Conservation (phyloP, 2,329 filamentous ascomycete species). For the Xylariaceae sp. region DNA sequence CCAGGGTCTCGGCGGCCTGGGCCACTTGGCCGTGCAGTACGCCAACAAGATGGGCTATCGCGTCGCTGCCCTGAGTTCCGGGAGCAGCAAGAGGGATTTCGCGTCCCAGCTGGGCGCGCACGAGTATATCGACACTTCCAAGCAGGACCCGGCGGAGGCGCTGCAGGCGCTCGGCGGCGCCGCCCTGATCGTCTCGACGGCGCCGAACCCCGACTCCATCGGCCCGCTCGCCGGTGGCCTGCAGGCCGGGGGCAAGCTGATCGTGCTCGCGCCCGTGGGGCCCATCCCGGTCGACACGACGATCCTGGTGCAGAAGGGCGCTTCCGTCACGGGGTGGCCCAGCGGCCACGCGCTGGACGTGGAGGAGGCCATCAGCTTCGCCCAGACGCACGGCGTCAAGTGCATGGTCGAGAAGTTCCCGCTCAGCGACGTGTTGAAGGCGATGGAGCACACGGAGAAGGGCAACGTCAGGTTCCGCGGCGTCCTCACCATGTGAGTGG, state of each 20-base stretch:
- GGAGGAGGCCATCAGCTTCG: slow-evolving; percentile 63
- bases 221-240: slow-evolving; percentile 49
- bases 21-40: slow-evolving; percentile 73
- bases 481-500: slow-evolving; percentile 40
- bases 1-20: slow-evolving; percentile 70
- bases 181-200: slow-evolving; percentile 56
- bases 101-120: slow-evolving; percentile 56
- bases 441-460: slow-evolving; percentile 36
- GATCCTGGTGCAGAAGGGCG: slow-evolving; percentile 42
- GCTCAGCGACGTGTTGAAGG: slow-evolving; percentile 44
- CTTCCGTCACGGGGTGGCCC: slow-evolving; percentile 59
- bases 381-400: slow-evolving; percentile 54
- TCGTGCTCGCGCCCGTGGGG: slow-evolving; percentile 52
- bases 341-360: slow-evolving; percentile 58
- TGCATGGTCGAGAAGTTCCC: slow-evolving; percentile 62
- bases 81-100: slow-evolving; percentile 62
- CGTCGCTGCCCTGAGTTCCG: slow-evolving; percentile 62
- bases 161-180: slow-evolving; percentile 57
- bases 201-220: slow-evolving; percentile 54
- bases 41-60: slow-evolving; percentile 71
- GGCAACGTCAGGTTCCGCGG: slow-evolving; percentile 43
- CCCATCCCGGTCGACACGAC: slow-evolving; percentile 39
- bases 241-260: slow-evolving; percentile 49
- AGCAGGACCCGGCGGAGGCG: slow-evolving; percentile 42
- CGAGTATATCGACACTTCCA: slow-evolving; percentile 54